A percentile compares a stretch with the other conserved stretches of the same genome.
phyloP scores from a whole-genome alignment of 2,329 filamentous ascomycete species.

The Karstenula rhodostoma region DNA sequence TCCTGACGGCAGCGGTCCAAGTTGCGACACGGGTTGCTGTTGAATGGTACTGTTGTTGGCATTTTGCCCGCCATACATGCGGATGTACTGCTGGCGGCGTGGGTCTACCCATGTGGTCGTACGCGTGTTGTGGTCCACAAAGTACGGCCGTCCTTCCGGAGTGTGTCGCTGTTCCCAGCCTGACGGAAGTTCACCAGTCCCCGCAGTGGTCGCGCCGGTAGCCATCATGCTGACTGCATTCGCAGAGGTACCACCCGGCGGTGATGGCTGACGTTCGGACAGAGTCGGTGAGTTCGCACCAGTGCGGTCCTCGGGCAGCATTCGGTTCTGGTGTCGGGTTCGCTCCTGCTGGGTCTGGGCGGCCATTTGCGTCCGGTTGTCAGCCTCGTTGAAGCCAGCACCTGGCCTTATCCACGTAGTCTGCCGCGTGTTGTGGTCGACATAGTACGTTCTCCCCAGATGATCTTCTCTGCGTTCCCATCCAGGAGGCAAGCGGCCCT shows the following conservation, averaged over 20 bases:
- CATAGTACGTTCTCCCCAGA: constrained; percentile 93
- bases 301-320: constrained; percentile 92
- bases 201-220: constrained; percentile 91
- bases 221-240: constrained; percentile 87
- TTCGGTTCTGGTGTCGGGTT: constrained; percentile 92
- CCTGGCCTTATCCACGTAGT: constrained; percentile 96
- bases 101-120: constrained; percentile 99
- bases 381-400: constrained; percentile 76
- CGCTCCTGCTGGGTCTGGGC: constrained; percentile 93
- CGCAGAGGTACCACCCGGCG: constrained; percentile 53
- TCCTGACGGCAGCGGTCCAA: constrained; percentile 92
- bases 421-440: constrained; percentile 95
- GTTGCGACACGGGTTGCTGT: constrained; percentile 95
- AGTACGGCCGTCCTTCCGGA: constrained; percentile 93
- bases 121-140: constrained; percentile 97
- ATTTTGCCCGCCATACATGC: constrained; percentile 94
- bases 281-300: constrained; percentile 90
- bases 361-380: constrained; percentile 81
- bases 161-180: constrained; percentile 98
- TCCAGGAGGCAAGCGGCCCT: constrained; percentile 87
- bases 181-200: constrained; percentile 91
- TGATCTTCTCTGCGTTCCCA: constrained; percentile 98
- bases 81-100: constrained; percentile 94
- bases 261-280: constrained; percentile 58
- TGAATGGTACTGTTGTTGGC: constrained; percentile 81